These are phyloP conservation scores for Bonnemaisonia californica DNA, from an alignment of 31 red algal genomes.

Conservation along the genomic window DNA sequence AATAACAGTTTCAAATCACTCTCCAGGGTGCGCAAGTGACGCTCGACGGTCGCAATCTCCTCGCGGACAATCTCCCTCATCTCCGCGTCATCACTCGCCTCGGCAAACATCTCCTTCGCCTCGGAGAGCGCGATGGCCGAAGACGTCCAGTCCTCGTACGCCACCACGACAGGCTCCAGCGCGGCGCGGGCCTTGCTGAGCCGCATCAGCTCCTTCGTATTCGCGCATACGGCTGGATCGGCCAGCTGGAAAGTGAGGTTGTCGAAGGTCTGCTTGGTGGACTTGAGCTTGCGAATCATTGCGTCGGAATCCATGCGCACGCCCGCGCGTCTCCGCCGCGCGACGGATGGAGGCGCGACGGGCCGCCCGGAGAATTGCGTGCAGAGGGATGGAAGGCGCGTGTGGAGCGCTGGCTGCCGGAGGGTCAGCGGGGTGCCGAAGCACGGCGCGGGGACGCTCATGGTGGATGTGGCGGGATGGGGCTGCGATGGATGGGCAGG, in stretches of 20 bases:
- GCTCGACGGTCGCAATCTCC: constrained; percentile 73
- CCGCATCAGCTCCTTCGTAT: constrained; percentile 81
- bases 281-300: constrained; percentile 84
- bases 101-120: constrained; percentile 75
- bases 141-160: constrained; percentile 80
- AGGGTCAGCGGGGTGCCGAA: neutral
- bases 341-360: too few species aligned
- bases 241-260: constrained; percentile 79
- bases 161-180: constrained; percentile 83
- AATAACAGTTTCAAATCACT: constrained; percentile 69
- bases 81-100: constrained; percentile 84
- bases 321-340: neutral
- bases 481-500: too few species aligned
- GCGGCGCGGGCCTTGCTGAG: constrained; percentile 88
- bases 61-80: constrained; percentile 82
- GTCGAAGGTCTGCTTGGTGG: constrained; percentile 77
- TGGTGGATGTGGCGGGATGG: too few species aligned
- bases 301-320: constrained; percentile 40
- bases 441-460: too few species aligned
- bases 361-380: too few species aligned
- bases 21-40: constrained; percentile 70
- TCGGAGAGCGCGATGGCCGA: constrained; percentile 52
- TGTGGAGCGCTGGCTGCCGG: too few species aligned
- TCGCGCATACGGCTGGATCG: constrained; percentile 74
- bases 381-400: too few species aligned